phyloP scores from a whole-genome alignment of 805 yeast species.

The Myxozyma geophila region DNA sequence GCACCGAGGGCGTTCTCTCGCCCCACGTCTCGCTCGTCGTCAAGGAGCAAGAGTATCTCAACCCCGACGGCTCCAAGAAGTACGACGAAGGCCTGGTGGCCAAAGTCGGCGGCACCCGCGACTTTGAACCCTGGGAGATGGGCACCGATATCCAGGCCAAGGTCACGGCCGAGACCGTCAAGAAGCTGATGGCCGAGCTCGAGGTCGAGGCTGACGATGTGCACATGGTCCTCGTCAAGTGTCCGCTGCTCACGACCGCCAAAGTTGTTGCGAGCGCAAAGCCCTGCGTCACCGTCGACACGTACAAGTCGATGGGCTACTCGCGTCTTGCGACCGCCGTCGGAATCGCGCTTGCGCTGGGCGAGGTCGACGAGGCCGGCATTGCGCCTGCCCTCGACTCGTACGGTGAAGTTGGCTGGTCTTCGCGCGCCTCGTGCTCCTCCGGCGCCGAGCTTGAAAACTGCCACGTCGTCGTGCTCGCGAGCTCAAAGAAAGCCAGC shows the following conservation, averaged over 20 bases:
- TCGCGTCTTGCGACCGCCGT: conserved; percentile 37
- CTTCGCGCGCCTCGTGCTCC: conserved; percentile 37
- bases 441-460: conserved; percentile 37
- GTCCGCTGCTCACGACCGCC: conserved; percentile 36
- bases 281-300: conserved; percentile 34
- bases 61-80: conserved; percentile 22
- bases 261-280: conserved; percentile 34
- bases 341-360: conserved; percentile 35
- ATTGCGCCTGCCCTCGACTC: conserved; percentile 28
- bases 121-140: conserved; percentile 37
- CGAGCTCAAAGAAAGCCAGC: conserved; percentile 29
- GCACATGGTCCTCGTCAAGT: conserved; percentile 37
- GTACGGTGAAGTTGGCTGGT: conserved; percentile 35
- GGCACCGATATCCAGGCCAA: conserved; percentile 36
- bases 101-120: conserved; percentile 35
- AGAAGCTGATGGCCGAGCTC: conserved; percentile 29
- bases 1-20: conserved; percentile 36
- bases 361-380: conserved; percentile 29
- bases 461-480: conserved; percentile 33
- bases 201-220: conserved; percentile 32
- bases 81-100: conserved; percentile 35
- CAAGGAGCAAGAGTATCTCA: conserved; percentile 28
- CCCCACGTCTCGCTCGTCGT: conserved; percentile 34
- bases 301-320: conserved; percentile 37
- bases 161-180: conserved; percentile 28